Conservation (phyloP, 2,329 filamentous ascomycete species). For the Coniochaeta sp. region DNA sequence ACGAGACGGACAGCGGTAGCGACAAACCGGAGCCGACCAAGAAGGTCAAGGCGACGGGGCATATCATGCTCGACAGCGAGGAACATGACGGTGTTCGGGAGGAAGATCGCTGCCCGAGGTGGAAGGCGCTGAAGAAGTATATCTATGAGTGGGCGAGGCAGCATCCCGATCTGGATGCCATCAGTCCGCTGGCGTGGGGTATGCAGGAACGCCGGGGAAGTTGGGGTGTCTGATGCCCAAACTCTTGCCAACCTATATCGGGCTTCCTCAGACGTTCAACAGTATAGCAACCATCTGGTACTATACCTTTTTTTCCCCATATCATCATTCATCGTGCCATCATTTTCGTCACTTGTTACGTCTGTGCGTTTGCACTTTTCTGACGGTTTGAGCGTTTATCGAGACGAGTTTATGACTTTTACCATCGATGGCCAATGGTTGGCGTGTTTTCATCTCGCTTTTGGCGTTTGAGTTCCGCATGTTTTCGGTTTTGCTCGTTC, state of each 20-base stretch:
- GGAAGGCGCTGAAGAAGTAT: conserved; percentile 78
- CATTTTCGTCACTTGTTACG: neutral
- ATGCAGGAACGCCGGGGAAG: conserved; percentile 60
- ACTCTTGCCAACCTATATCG: neutral
- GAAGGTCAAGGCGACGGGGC: conserved; percentile 55
- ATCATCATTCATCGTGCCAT: neutral
- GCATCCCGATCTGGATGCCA: conserved; percentile 64
- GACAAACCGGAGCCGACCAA: conserved; percentile 5
- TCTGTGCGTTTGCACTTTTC: neutral
- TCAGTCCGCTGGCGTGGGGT: conserved; percentile 58
- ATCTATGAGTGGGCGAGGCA: conserved; percentile 86
- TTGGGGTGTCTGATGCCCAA: conserved; percentile 55
- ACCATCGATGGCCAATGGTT: neutral
- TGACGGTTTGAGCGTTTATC: neutral
- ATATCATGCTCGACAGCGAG: conserved; percentile 61
- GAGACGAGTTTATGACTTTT: neutral
- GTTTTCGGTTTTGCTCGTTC: neutral
- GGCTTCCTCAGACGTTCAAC: neutral
- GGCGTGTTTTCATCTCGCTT: neutral
- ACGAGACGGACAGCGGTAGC: neutral
- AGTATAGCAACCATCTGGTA: neutral
- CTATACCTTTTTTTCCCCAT: neutral
- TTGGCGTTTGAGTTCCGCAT: neutral
- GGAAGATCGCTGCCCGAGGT: conserved; percentile 58
- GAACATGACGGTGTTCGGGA: conserved; percentile 23